Base-by-base conservation (phyloP, 257 asterid genomes). In the Handroanthus guayacan region DNA sequence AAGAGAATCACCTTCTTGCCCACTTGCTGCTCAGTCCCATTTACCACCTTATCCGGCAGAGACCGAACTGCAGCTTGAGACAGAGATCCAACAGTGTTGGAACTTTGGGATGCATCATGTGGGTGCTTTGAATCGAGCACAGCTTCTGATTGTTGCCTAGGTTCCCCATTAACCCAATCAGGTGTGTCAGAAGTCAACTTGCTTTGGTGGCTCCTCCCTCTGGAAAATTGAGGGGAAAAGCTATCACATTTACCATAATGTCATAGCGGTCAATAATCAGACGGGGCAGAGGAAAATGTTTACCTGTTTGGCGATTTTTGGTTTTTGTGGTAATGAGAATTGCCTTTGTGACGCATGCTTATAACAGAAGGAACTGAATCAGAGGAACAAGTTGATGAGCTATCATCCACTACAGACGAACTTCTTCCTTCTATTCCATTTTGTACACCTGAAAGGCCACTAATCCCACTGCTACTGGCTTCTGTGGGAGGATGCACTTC, bases 311-410 rank as follows among this genome's bases (percentile, higher is more conserved):
- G 88, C 56, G 91, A 90, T 81, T 88, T 90, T 76, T 78, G 84
- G 66, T 79, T 86, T 77, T 84, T 88, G 71, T 77, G 79, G 62
- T 77, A 74, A 43, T 70, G 68, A 68, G 71, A 56, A 66, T 73
- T 79, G 72, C 86, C 86, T 41, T 76, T 84, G 48, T 72, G 83
- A 66, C 86, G 78, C 56, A 81, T 86, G 74, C 77, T 91, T 69
- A 74, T 69, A 36, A 81, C 90, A 10, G 95, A 87, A 66, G 93
- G 95, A 75, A 89, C 85, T 2, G 98, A 91, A 82, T 93, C 98
- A 14, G 97, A 89, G 69, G 97, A 96, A 83, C 97, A 91, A 57
- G 95, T 88, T 55, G 98, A 96, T 52, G 97, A 93, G 86, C 90
- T 93, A 80, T 96, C 99, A 67, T 91, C 98, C 79, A 93, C 72